Conservation (phyloP, 2,329 filamentous ascomycete genomes). For the Aureobasidium musti region DNA sequence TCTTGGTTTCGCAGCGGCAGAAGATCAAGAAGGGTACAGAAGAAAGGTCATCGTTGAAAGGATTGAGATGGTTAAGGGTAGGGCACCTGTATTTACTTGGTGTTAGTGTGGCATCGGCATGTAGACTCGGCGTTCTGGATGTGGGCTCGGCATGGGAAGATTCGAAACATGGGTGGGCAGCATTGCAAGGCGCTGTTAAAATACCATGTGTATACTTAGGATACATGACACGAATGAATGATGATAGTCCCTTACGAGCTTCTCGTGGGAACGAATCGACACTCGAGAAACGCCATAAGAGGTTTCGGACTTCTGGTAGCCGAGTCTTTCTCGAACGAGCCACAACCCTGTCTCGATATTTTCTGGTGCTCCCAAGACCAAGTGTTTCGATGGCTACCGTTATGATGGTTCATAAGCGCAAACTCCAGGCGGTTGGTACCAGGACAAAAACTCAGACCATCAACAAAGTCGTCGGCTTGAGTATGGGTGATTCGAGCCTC, state of each 20-base stretch:
- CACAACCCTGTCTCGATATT: neutral
- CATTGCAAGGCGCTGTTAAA: slow-evolving; percentile 23
- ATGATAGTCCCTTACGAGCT: neutral
- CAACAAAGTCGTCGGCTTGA: too few relatives aligned
- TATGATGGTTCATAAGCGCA: too few relatives aligned
- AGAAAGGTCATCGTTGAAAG: slow-evolving; percentile 96
- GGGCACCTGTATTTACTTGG: slow-evolving; percentile 96
- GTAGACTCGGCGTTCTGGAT: slow-evolving; percentile 10
- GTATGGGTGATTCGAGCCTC: too few relatives aligned
- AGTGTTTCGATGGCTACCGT: too few relatives aligned
- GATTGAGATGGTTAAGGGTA: slow-evolving; percentile 91
- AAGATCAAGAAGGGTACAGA: slow-evolving; percentile 87
- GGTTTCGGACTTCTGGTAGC: too few relatives aligned
- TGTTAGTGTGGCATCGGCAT: slow-evolving; percentile 59
- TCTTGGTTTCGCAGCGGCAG: slow-evolving; percentile 88
- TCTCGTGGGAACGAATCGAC: neutral
- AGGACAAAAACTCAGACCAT: too few relatives aligned
- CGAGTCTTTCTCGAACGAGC: neutral
- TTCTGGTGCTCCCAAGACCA: neutral
- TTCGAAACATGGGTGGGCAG: neutral
- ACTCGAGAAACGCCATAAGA: neutral
- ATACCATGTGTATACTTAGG: slow-evolving; percentile 19
- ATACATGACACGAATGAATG: slow-evolving; percentile 5
- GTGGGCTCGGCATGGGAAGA: neutral
- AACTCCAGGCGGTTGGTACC: too few relatives aligned